Evolutionary conservation across 169 alveolate genomes (phyloP).

Genomic region (Sarcocystis neurona): DNA sequence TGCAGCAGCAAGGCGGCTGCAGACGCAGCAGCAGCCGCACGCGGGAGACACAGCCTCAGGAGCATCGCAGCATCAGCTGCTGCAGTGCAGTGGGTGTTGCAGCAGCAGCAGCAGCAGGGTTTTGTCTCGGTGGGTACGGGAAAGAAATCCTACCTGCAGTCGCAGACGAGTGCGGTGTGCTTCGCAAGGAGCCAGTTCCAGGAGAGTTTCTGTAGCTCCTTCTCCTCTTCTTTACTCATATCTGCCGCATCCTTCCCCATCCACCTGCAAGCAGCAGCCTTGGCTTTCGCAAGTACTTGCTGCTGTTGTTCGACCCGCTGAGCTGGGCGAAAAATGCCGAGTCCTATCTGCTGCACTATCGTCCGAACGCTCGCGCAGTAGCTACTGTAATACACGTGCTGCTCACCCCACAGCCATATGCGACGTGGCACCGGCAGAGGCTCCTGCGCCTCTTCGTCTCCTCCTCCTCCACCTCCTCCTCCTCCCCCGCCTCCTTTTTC

Average conservation of each 20-base stretch:
- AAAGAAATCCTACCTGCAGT: not conserved
- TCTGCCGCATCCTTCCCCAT: not conserved
- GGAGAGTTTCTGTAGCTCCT: not conserved
- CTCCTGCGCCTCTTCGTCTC: not conserved
- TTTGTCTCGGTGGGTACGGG: no score
- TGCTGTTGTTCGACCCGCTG: slow-evolving; percentile 14
- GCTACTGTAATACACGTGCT: not conserved
- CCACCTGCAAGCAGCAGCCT: not conserved
- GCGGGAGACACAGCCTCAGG: no score
- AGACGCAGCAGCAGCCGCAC: no score
- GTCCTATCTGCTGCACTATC: not conserved
- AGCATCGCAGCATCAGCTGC: no score
- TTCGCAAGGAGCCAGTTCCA: slow-evolving; percentile 30
- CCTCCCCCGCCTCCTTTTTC: not conserved
- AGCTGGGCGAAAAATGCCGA: slow-evolving; percentile 11
- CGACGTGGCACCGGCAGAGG: not conserved
- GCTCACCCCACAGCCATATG: not conserved
- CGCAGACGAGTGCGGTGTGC: slow-evolving; percentile 19
- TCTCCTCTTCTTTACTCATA: not conserved
- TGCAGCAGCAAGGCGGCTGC: no score
- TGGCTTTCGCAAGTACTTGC: not conserved
- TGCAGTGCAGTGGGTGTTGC: no score
- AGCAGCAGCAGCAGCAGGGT: no score
- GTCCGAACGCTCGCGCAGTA: not conserved
- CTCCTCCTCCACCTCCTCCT: not conserved